Conservation (phyloP, 441 rosid genomes). For the Erysimum cheiri region DNA sequence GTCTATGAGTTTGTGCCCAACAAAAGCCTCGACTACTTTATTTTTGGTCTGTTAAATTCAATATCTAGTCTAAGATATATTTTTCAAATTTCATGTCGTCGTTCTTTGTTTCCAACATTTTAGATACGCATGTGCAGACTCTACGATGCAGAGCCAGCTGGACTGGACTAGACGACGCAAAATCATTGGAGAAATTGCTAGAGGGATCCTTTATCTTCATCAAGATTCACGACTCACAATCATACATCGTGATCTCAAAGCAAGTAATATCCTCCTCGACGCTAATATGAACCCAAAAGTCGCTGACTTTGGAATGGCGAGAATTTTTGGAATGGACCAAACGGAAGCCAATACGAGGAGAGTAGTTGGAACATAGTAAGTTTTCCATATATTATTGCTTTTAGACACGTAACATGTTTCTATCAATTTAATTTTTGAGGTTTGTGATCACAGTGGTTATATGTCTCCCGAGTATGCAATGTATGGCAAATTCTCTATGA, state of each 20-base stretch:
- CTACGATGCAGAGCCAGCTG: not conserved
- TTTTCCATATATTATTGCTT: not conserved
- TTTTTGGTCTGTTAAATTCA: not conserved
- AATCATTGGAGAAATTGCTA: conserved; percentile 45
- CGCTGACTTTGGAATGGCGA: conserved; percentile 57
- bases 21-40: not conserved
- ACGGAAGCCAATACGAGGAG: conserved; percentile 45
- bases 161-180: conserved; percentile 48
- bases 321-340: conserved; percentile 40
- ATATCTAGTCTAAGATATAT: not conserved
- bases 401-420: not conserved
- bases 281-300: conserved; percentile 48
- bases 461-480: conserved; percentile 2
- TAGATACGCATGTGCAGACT: not conserved
- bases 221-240: conserved; percentile 50
- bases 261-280: conserved; percentile 48
- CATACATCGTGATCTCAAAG: conserved; percentile 55
- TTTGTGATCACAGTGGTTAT: not conserved
- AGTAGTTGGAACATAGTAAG: conserved; percentile 53
- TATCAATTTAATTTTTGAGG: not conserved
- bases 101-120: not conserved
- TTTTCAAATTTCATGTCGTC: not conserved
- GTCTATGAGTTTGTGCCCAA: conserved; percentile 2
- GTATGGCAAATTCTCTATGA: conserved; percentile 3
- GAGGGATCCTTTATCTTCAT: conserved; percentile 52